Base-by-base conservation (phyloP, 2,329 filamentous ascomycete species). In the Fusarium neocosmosporiellum region DNA sequence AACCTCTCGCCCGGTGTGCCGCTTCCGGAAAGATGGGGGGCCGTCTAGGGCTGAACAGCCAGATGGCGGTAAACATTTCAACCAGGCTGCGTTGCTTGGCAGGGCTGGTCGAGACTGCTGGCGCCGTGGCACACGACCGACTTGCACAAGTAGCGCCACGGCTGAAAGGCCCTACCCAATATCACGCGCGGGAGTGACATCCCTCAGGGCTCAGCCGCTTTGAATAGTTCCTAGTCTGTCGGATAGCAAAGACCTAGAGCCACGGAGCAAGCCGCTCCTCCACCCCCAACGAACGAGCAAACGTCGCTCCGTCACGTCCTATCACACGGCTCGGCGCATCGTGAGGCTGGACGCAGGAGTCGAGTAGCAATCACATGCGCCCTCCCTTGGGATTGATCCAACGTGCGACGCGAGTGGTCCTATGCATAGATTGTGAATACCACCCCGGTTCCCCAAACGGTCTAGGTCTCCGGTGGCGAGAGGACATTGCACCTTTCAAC, bases 291-390 rank as follows among this genome's bases (percentile, higher is more conserved):
- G n/a, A 46, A 5, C 41, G n/a, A 50, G 24, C 39, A 10, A 37
- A 33, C n/a, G 7, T 53, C 37, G 18, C 27, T 31, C 9, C 7
- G 48, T 34, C 36, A 13, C 1, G 37, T 18, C 72, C 59, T 73
- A 75, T 72, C 65, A 72, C 65, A 70, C 36, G 13, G 29, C 48
- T 13, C 18, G 7, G 29, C 13, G 46, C 46, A 68, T 63, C 27
- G 41, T 43, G 66, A 75, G 72, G 69, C 66, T 74, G 70, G 8
- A 73, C 60, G 63, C 57, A 71, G 58, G 70, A 73, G 63, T 46
- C 16, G 41, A 39, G 53, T n/a, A 68, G 65, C 24, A 71, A 36
- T 69, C 72, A 75, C 72, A 71, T 60, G 48, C n/a, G n/a, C 54
- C 54, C 59, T 36, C 46, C 59, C 41, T 64, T 34, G 24, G 36